A percentile compares a stretch with the other conserved stretches of the same genome.
Conservation (phyloP, 441 rosid species). For the Macaranga tanarius region DNA sequence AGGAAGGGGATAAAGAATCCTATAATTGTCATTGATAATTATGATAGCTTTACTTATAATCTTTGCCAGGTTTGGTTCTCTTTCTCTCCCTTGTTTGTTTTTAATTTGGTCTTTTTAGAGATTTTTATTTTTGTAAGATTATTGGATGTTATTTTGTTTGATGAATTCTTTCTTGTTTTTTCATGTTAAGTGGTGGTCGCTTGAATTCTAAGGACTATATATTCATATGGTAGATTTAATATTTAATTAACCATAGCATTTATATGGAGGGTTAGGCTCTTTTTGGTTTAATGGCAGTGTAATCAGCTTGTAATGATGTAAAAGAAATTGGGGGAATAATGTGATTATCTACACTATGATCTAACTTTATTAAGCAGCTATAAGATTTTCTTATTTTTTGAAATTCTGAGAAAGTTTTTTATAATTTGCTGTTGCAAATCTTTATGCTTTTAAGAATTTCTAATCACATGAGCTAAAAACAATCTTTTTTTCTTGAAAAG, state of each 20-base stretch:
- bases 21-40: slow-evolving; percentile 81
- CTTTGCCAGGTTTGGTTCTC: slow-evolving; percentile 72
- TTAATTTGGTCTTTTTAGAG: background rate
- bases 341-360: background rate
- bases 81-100: slow-evolving; percentile 8
- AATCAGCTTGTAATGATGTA: background rate
- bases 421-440: background rate
- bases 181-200: background rate
- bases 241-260: background rate
- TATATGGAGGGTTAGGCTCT: background rate
- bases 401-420: background rate
- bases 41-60: slow-evolving; percentile 95
- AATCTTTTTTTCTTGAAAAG: too few relatives aligned
- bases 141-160: background rate
- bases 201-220: slow-evolving; percentile 9
- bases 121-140: background rate
- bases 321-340: background rate
- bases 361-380: background rate
- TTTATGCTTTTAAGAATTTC: background rate
- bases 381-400: background rate
- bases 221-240: background rate
- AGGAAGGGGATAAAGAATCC: slow-evolving; percentile 42
- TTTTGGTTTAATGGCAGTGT: background rate
- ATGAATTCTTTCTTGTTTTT: background rate
- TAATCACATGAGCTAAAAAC: too few relatives aligned